Evolutionary conservation across 108 stramenopile genomes (phyloP).

Genomic region (Epithemia pelagica): DNA sequence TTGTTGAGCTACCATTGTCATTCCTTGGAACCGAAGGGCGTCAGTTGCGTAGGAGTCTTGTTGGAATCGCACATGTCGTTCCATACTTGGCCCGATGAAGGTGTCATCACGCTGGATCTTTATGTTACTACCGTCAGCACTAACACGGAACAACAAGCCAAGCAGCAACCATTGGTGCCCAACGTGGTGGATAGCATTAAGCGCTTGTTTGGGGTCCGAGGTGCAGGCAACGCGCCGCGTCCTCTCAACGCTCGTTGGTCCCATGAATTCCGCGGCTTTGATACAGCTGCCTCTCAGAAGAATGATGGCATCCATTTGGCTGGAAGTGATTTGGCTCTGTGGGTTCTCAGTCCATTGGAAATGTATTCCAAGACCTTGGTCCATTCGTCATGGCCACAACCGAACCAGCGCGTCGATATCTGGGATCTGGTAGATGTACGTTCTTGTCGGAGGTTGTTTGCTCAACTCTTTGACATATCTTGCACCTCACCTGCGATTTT

Average conservation of each 20-base stretch:
- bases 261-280: conserved; percentile 77
- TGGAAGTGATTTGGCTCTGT: conserved; percentile 32
- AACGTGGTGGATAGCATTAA: conserved; percentile 50
- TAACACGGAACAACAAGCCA: conserved; percentile 17
- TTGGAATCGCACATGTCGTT: conserved; percentile 76
- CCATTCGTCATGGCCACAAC: not conserved
- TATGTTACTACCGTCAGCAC: conserved; percentile 58
- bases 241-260: conserved; percentile 48
- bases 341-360: conserved; percentile 46
- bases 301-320: conserved; percentile 38
- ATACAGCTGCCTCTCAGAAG: conserved; percentile 32
- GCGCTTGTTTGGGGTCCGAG: conserved; percentile 50
- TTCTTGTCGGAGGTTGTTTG: not conserved
- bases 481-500: no score
- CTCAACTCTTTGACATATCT: no score
- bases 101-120: conserved; percentile 78
- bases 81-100: conserved; percentile 89
- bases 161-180: conserved; percentile 39
- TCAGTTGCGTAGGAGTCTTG: conserved; percentile 78
- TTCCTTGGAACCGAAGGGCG: conserved; percentile 69
- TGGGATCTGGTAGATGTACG: conserved; percentile 62
- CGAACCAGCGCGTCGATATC: conserved; percentile 67
- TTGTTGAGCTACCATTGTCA: conserved; percentile 86
- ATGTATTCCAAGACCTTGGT: conserved; percentile 45
- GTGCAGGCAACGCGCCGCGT: conserved; percentile 22